These are phyloP conservation scores for Salvia hispanica DNA, from an alignment of 257 asterid genomes.

Conservation along the genomic window DNA sequence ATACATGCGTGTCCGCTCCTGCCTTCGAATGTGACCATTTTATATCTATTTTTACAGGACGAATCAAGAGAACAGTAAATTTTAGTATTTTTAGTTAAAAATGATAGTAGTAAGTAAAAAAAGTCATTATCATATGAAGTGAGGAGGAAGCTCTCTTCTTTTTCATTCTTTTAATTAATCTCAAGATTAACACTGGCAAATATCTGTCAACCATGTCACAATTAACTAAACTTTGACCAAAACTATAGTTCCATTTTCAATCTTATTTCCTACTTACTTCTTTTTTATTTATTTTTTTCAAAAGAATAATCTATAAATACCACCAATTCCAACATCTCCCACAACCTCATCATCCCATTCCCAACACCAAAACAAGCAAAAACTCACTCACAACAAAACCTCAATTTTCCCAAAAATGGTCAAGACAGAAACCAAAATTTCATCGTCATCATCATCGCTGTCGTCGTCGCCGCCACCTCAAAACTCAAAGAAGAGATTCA, in stretches of 20 bases:
- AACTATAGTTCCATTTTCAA: background rate
- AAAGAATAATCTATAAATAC: constrained; percentile 37
- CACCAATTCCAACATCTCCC: constrained; percentile 13
- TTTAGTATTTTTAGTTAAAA: too few species aligned
- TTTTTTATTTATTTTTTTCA: background rate
- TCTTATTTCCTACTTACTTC: too few species aligned
- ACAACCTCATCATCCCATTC: constrained; percentile 31
- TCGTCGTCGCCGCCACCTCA: constrained; percentile 13
- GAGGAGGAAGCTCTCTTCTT: constrained; percentile 4
- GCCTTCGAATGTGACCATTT: too few species aligned
- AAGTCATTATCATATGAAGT: constrained; percentile 45
- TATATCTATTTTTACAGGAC: too few species aligned
- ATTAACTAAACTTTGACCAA: constrained; percentile 46
- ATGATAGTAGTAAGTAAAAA: background rate
- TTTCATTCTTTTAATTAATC: background rate
- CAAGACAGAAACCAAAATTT: constrained; percentile 48
- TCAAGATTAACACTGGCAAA: constrained; percentile 41
- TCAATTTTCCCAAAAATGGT: constrained; percentile 43
- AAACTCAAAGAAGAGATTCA: constrained; percentile 58
- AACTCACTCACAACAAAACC: background rate
- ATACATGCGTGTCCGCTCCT: too few species aligned
- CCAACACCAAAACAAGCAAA: constrained; percentile 4
- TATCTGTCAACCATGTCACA: constrained; percentile 66
- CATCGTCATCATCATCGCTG: constrained; percentile 16
- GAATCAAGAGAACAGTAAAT: too few species aligned